Conservation (phyloP, 2,329 filamentous ascomycete genomes). For the Macroventuria anomochaeta region DNA sequence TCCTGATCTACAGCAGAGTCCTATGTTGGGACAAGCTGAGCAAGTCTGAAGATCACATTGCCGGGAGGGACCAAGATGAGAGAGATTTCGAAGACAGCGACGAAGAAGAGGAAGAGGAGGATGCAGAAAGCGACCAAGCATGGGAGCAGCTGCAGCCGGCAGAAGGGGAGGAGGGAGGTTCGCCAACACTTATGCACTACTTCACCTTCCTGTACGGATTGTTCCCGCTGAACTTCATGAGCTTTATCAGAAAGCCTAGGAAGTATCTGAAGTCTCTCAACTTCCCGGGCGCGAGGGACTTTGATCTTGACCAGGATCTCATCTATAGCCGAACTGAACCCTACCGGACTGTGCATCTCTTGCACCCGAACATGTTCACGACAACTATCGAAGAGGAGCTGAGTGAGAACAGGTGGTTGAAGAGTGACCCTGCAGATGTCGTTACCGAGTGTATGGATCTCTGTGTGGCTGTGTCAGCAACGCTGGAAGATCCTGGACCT, state of each 20-base stretch:
- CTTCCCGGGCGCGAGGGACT: slow-evolving; percentile 71
- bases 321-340: slow-evolving; percentile 77
- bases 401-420: slow-evolving; percentile 79
- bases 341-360: slow-evolving; percentile 73
- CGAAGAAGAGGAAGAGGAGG: slow-evolving; percentile 46
- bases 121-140: slow-evolving; percentile 37
- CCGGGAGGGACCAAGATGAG: slow-evolving; percentile 11
- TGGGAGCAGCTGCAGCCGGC: slow-evolving; percentile 73
- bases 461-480: slow-evolving; percentile 56
- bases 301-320: slow-evolving; percentile 79
- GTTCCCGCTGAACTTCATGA: slow-evolving; percentile 86
- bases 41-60: slow-evolving; percentile 21
- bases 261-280: slow-evolving; percentile 77
- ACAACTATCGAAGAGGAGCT: slow-evolving; percentile 81
- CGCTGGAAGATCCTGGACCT: slow-evolving; percentile 55
- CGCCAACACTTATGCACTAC: slow-evolving; percentile 73
- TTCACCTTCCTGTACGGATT: slow-evolving; percentile 84
- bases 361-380: slow-evolving; percentile 86
- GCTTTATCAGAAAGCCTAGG: slow-evolving; percentile 82
- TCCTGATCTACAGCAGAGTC: slow-evolving; percentile 80
- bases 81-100: slow-evolving; percentile 40
- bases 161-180: slow-evolving; percentile 59
- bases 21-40: slow-evolving; percentile 76
- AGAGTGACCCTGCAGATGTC: slow-evolving; percentile 79
- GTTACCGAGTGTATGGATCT: slow-evolving; percentile 79